A percentile compares a stretch with the other conserved stretches of the same genome.
These are phyloP conservation scores for Sistotremastrum suecicum DNA, from an alignment of 768 basidiomycete genomes.

Conservation along the genomic window DNA sequence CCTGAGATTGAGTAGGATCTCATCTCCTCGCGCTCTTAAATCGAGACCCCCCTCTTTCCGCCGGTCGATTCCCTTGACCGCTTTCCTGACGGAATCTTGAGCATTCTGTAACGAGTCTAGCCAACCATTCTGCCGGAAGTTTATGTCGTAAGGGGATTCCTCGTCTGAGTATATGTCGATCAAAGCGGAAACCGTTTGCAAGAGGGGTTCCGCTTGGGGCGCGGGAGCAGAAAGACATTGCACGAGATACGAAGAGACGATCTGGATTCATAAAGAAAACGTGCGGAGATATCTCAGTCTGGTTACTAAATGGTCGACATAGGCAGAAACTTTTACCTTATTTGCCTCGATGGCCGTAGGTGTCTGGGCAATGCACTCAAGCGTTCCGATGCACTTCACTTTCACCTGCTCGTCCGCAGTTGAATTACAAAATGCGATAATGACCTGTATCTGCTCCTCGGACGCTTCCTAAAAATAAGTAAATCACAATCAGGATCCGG, in stretches of 20 bases:
- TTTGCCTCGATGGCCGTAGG: constrained; percentile 52
- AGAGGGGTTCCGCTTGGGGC: constrained; percentile 43
- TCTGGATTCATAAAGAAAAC: constrained; percentile 18
- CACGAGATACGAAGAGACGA: constrained; percentile 53
- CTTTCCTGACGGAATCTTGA: constrained; percentile 47
- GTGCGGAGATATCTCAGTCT: neutral
- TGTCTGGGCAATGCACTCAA: constrained; percentile 71
- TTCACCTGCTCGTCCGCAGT: constrained; percentile 39
- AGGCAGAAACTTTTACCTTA: constrained; percentile 24
- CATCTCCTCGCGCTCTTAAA: constrained; percentile 54
- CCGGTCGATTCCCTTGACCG: constrained; percentile 50
- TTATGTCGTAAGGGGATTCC: constrained; percentile 58
- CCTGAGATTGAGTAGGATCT: constrained; percentile 59
- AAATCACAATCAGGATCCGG: neutral
- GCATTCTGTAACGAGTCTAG: constrained; percentile 40
- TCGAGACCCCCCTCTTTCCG: constrained; percentile 54
- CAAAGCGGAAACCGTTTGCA: constrained; percentile 69
- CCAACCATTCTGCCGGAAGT: constrained; percentile 54
- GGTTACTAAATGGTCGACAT: neutral
- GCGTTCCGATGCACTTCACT: constrained; percentile 73
- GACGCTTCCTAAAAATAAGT: constrained; percentile 31
- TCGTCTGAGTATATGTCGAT: constrained; percentile 95
- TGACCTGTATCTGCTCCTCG: constrained; percentile 42
- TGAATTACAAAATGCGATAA: constrained; percentile 53
- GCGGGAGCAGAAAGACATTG: constrained; percentile 37